Conservation (phyloP, 148 eudicot genomes). For the Dysphania ambrosioides region DNA sequence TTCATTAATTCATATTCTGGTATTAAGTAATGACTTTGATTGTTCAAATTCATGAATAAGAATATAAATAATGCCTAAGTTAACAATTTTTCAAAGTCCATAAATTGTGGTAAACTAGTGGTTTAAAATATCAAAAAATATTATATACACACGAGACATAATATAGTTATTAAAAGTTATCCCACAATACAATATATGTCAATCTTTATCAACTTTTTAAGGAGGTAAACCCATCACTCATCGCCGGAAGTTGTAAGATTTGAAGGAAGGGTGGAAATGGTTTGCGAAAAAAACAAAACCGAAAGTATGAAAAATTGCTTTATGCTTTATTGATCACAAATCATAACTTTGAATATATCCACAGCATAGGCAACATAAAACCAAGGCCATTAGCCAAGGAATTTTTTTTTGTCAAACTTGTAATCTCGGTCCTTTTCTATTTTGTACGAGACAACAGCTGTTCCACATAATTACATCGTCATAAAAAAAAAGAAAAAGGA, state of each 20-base stretch:
- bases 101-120: too few species aligned
- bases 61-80: too few species aligned
- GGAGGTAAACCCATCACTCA: too few species aligned
- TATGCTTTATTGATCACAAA: slow-evolving; percentile 11
- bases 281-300: not conserved
- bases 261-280: not conserved
- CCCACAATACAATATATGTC: too few species aligned
- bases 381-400: slow-evolving; percentile 10
- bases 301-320: not conserved
- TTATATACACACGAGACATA: too few species aligned
- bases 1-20: not conserved
- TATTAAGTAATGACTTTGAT: not conserved
- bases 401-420: slow-evolving; percentile 16
- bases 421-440: too few species aligned
- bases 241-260: not conserved
- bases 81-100: too few species aligned
- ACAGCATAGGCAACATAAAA: too few species aligned
- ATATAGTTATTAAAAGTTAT: too few species aligned
- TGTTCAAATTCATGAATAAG: too few species aligned
- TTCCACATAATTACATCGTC: slow-evolving; percentile 23
- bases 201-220: too few species aligned
- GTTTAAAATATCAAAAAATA: too few species aligned
- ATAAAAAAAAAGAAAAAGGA: not conserved
- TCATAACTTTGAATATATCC: slow-evolving; percentile 21
- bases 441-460: not conserved